Base-by-base conservation (phyloP, 768 basidiomycete species). In the Neoboletus subvelutipes region DNA sequence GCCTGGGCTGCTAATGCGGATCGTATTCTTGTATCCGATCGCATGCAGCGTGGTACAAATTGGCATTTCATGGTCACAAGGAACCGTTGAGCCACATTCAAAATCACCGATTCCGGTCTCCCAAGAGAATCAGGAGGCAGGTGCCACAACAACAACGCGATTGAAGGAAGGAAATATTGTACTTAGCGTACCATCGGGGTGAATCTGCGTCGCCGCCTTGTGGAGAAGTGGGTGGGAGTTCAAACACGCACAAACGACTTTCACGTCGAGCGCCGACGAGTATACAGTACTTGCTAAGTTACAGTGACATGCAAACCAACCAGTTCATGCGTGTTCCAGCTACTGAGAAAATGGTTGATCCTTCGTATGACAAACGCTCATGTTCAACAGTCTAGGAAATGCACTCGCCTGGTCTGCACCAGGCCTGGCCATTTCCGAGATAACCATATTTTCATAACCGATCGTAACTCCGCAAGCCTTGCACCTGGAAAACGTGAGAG, bases 1-100 rank as follows among this genome's bases (percentile, higher is more conserved):
- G 59, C 62, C 63, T 28, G 58, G 45, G n/a, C 42, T 51, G 9
- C 34, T 34, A 42, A 51, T 62, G 50, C 11, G 17, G 59, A 45
- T 8, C 46, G 29, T 31, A 34, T 64, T 60, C 36, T 42, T 31
- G 37, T 28, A 13, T 39, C 49, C 26, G 54, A 46, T 46, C 34
- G 42, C 41, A 51, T 20, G 49, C 28, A 24, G 17, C 28, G 18
- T 24, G 17, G 34, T 48, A 3, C 34, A 34, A 52, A 48, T 48
- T 34, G 26, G 6, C 20, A 57, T 57, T 51, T 52, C 24, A 9
- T 49, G 41, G 31, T 37, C 46, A 36, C 37, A 34, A 39, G 54
- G 41, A 26, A 17, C 45, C 18, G 5, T 9, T 11, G n/a, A 41
- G 20, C 37, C 40, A 31, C 5, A 15, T 22, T 45, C 31, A 2